Conservation (phyloP, 2,329 filamentous ascomycete species). For the Coniochaeta sp. region DNA sequence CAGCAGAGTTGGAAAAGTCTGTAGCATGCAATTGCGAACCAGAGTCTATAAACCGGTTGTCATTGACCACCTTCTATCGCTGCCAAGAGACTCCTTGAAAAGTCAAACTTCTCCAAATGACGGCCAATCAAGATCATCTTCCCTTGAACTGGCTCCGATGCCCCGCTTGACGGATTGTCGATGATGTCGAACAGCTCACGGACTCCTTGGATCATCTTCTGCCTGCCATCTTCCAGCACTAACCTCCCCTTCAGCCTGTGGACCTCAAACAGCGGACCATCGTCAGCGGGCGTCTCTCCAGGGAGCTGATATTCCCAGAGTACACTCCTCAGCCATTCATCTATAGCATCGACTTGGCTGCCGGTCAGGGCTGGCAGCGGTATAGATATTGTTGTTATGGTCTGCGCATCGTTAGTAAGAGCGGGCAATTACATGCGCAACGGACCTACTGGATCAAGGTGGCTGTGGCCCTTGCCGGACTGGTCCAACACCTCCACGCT, state of each 20-base stretch:
- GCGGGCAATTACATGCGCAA: conserved; percentile 3
- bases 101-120: conserved; percentile 41
- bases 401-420: conserved; percentile 35
- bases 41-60: neutral
- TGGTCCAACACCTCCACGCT: conserved; percentile 68
- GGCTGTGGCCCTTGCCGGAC: conserved; percentile 72
- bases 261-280: conserved; percentile 57
- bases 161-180: conserved; percentile 38
- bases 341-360: conserved; percentile 55
- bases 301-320: conserved; percentile 74
- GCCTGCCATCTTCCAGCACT: conserved; percentile 52
- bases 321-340: conserved; percentile 74
- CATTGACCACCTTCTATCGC: neutral
- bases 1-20: neutral
- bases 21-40: neutral
- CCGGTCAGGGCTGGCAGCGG: conserved; percentile 52
- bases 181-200: conserved; percentile 89
- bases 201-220: conserved; percentile 83
- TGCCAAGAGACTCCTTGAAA: conserved; percentile 34
- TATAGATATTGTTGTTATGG: conserved; percentile 77
- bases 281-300: conserved; percentile 19
- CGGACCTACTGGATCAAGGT: conserved; percentile 75
- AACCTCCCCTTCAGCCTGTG: conserved; percentile 84
- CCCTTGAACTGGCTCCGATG: conserved; percentile 18
- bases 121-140: conserved; percentile 61